Conservation (phyloP, 2,329 filamentous ascomycete genomes). For the Penicillium sp. region DNA sequence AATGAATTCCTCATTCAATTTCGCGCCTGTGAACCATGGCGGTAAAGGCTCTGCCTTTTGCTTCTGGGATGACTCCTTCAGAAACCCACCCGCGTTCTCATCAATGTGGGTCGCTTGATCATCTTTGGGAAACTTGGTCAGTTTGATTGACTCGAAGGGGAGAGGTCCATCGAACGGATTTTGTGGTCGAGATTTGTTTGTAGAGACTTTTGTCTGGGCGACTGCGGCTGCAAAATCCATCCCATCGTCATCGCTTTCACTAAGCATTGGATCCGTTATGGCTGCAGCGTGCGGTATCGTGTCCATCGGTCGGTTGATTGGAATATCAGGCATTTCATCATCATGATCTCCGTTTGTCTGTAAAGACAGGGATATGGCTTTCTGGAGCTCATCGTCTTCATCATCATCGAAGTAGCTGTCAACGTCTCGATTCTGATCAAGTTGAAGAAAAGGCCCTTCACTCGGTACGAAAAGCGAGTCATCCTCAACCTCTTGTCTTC, state of each 20-base stretch:
- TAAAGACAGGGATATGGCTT: conserved; percentile 83
- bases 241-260: conserved; percentile 68
- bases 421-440: conserved; percentile 29
- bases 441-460: conserved; percentile 38
- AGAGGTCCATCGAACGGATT: conserved; percentile 76
- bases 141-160: conserved; percentile 79
- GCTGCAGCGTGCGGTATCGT: conserved; percentile 24
- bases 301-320: conserved; percentile 50
- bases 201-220: conserved; percentile 67
- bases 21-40: conserved; percentile 48
- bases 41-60: conserved; percentile 41
- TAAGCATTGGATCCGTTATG: conserved; percentile 31
- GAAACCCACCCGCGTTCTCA: conserved; percentile 64
- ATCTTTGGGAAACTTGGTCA: conserved; percentile 58
- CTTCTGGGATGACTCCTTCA: conserved; percentile 47
- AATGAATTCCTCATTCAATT: conserved; percentile 34
- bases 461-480: conserved; percentile 60
- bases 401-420: conserved; percentile 61
- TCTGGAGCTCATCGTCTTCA: conserved; percentile 74
- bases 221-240: conserved; percentile 77
- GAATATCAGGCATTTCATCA: conserved; percentile 37
- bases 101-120: conserved; percentile 54
- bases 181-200: conserved; percentile 38
- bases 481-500: conserved; percentile 39
- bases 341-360: conserved; percentile 49